Evolutionary conservation across 441 rosid genomes (phyloP).

Genomic region (Eugenia klotzschiana): DNA sequence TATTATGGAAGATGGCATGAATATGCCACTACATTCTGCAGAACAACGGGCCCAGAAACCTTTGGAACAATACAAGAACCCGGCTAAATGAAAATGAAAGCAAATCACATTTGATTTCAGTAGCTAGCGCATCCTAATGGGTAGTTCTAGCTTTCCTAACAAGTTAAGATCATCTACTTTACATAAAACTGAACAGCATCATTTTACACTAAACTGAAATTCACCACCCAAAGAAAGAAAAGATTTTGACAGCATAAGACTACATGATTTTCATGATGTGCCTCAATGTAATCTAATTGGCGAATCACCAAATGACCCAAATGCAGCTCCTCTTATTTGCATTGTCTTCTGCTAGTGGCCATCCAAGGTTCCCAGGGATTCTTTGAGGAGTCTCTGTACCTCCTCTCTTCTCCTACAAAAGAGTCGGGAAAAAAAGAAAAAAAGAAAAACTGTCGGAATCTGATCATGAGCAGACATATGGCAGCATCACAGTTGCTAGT

Average conservation of each 20-base stretch:
- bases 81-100: not conserved
- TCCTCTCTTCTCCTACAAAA: conserved; percentile 63
- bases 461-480: not conserved
- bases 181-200: not conserved
- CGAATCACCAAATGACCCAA: not conserved
- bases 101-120: not conserved
- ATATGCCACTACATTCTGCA: not conserved
- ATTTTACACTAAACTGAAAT: not conserved
- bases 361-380: conserved; percentile 56
- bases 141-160: not conserved
- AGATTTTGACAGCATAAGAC: not conserved
- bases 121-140: not conserved
- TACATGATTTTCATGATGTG: not conserved
- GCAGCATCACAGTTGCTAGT: not conserved
- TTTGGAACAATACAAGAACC: not conserved
- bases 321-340: not conserved
- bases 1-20: not conserved
- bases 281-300: not conserved
- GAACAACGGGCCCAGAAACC: not conserved
- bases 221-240: not conserved
- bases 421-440: not conserved
- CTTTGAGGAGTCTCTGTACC: conserved; percentile 54
- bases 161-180: not conserved
- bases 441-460: not conserved
- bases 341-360: conserved; percentile 22